These are phyloP conservation scores for Trichocladium antarcticum DNA, from an alignment of 495 filamentous ascomycete species.

Conservation along the genomic window DNA sequence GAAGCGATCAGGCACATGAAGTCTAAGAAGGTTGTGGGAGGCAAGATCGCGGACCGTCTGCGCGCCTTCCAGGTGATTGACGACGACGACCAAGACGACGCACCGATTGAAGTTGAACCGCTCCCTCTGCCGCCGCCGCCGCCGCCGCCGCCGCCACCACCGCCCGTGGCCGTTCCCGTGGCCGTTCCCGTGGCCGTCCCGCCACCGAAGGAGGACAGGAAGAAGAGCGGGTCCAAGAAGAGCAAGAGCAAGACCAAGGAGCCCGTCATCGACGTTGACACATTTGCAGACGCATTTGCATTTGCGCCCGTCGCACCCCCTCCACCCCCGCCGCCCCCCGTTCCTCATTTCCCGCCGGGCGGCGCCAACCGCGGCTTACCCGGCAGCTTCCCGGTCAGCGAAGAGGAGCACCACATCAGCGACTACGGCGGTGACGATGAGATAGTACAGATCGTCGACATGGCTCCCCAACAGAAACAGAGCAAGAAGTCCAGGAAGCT, in stretches of 20 bases:
- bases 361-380: constrained; percentile 41
- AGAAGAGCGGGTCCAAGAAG: constrained; percentile 18
- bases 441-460: constrained; percentile 38
- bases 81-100: constrained; percentile 28
- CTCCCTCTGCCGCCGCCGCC: constrained; percentile 15
- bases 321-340: constrained; percentile 11
- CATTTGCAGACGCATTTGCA: constrained; percentile 13
- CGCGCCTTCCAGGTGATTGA: constrained; percentile 41
- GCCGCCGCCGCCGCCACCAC: constrained; percentile 12
- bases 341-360: too few species aligned
- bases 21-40: constrained; percentile 33
- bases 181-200: constrained; percentile 5
- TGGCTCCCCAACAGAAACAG: constrained; percentile 31
- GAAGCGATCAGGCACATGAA: constrained; percentile 27
- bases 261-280: constrained; percentile 10
- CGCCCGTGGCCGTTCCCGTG: too few species aligned
- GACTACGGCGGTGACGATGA: constrained; percentile 28
- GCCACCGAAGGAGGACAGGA: constrained; percentile 16
- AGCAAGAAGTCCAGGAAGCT: constrained; percentile 24
- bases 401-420: constrained; percentile 17
- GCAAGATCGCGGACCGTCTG: constrained; percentile 43
- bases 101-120: not conserved
- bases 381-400: constrained; percentile 38
- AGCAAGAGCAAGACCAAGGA: constrained; percentile 11
- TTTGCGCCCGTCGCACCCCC: constrained; percentile 11